These are phyloP conservation scores for Phytophthora meadii DNA, from an alignment of 352 stramenopile species.

Conservation along the genomic window DNA sequence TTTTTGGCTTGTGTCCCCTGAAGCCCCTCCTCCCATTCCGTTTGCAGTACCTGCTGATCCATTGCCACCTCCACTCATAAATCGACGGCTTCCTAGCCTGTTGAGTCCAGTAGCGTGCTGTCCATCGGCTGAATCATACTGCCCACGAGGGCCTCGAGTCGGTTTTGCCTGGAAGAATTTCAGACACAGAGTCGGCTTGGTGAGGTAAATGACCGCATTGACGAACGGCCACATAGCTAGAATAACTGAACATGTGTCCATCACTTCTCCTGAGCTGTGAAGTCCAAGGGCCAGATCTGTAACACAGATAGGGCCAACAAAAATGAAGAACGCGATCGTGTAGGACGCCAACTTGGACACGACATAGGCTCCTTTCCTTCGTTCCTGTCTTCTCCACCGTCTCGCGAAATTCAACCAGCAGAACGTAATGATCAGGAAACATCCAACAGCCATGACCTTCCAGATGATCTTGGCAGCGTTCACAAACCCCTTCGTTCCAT, in stretches of 20 bases:
- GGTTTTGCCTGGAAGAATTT: slow-evolving; percentile 54
- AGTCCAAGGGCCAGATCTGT: slow-evolving; percentile 64
- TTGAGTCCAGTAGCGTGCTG: slow-evolving; percentile 31
- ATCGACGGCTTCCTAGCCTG: slow-evolving; percentile 33
- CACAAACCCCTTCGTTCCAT: slow-evolving; percentile 46
- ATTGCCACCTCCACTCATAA: slow-evolving; percentile 33
- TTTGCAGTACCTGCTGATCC: slow-evolving; percentile 38
- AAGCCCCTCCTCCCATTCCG: slow-evolving; percentile 17
- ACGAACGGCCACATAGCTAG: slow-evolving; percentile 82
- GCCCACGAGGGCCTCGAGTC: slow-evolving; percentile 23
- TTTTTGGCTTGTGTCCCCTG: slow-evolving; percentile 37
- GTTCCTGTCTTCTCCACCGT: slow-evolving; percentile 54
- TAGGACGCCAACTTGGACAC: slow-evolving; percentile 83
- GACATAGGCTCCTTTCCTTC: slow-evolving; percentile 65
- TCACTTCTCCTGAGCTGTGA: slow-evolving; percentile 45
- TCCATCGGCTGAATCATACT: slow-evolving; percentile 37
- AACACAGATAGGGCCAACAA: slow-evolving; percentile 76
- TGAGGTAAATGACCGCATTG: slow-evolving; percentile 82
- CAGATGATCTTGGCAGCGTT: slow-evolving; percentile 74
- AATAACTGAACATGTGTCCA: slow-evolving; percentile 52
- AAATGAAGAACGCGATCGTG: slow-evolving; percentile 76
- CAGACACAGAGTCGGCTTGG: slow-evolving; percentile 65
- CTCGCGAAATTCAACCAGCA: slow-evolving; percentile 69
- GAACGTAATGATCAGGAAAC: slow-evolving; percentile 64
- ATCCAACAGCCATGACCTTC: slow-evolving; percentile 66